Base-by-base conservation (phyloP, 2,329 filamentous ascomycete genomes). In the Pseudohalonectria lignicola region DNA sequence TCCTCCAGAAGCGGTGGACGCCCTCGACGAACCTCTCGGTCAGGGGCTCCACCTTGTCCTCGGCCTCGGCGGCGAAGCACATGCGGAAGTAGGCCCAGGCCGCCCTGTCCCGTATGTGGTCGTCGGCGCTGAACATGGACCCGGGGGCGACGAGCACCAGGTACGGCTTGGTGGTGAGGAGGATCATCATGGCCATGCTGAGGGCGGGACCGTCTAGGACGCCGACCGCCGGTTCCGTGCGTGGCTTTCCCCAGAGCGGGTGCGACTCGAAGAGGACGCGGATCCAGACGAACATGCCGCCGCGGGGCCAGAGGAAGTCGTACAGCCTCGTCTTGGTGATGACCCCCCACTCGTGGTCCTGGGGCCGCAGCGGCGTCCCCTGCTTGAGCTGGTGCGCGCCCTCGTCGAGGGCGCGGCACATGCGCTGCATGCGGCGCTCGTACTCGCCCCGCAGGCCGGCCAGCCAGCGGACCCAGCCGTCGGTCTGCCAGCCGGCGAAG, bases 271-370 rank as follows among this genome's bases (percentile, higher is more conserved):
- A 82, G 53, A 77, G 69, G 43, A 92, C 61, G 40, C 74, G 70
- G 4, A 94, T 51, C 88, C 88, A 95, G 40, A 93, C 60, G 57
- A 94, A 95, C 87, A 95, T 95, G 53, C 88, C 88, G 26, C 80
- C 88, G 20, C 82, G 74, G 1, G 88, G 87, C 70, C 83, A 86
- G 47, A 72, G 61, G 53, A 93, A 94, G 33, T 79, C 74, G 57
- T 80, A 84, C 47, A 94, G 71, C 43, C 71, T 69, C 1, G 74
- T 81, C 60, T 83, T 87, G 50, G 79, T 78, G 34, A 93, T 71
- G 42, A 88, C 71, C 42, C 79, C 74, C 79, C 84, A 92, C 41
- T 83, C 82, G 30, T 71, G 61, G 26, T 68, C 62, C n/a, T 51
- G 41, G 21, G 36, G 18, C 18, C 30, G 25, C 8, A 37, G n/a